These are phyloP conservation scores for Termitomyces sp. DNA, from an alignment of 768 basidiomycete species.

Conservation along the genomic window DNA sequence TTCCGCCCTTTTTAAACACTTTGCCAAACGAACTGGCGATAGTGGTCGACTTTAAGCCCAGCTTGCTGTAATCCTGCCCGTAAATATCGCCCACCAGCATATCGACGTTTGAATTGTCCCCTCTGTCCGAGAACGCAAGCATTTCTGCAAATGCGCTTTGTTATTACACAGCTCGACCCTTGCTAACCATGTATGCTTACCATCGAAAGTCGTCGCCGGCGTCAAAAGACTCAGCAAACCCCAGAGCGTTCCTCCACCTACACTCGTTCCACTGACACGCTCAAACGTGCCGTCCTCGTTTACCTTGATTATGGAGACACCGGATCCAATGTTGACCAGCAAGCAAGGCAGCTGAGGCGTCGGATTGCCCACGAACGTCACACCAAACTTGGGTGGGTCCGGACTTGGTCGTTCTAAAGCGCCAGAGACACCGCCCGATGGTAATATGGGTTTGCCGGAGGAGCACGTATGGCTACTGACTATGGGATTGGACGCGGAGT, in stretches of 20 bases:
- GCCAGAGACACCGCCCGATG: constrained; percentile 5
- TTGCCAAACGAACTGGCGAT: constrained; percentile 99
- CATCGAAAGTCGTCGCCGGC: constrained; percentile 93
- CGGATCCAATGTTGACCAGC: constrained; percentile 97
- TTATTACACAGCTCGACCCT: constrained; percentile 1
- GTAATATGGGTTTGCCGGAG: constrained; percentile 14
- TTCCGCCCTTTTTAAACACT: constrained; percentile 87
- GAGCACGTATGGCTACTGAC: constrained; percentile 8
- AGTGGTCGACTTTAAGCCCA: constrained; percentile 95
- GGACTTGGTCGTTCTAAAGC: constrained; percentile 81
- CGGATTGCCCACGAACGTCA: constrained; percentile 81
- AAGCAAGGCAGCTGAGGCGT: constrained; percentile 91
- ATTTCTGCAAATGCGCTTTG: constrained; percentile 60
- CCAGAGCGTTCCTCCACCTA: constrained; percentile 98
- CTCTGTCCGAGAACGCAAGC: constrained; percentile 88
- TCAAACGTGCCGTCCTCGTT: constrained; percentile 95
- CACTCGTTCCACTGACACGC: constrained; percentile 93
- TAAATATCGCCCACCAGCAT: constrained; percentile 99
- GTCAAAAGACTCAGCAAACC: constrained; percentile 91
- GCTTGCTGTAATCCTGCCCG: constrained; percentile 92
- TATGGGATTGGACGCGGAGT: constrained; percentile 34
- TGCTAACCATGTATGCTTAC: constrained; percentile 41
- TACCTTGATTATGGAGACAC: constrained; percentile 96
- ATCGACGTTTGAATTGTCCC: constrained; percentile 91
- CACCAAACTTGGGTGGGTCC: constrained; percentile 82